Conservation (phyloP, 306 rosid species). For the Pyrus pyrifolia region DNA sequence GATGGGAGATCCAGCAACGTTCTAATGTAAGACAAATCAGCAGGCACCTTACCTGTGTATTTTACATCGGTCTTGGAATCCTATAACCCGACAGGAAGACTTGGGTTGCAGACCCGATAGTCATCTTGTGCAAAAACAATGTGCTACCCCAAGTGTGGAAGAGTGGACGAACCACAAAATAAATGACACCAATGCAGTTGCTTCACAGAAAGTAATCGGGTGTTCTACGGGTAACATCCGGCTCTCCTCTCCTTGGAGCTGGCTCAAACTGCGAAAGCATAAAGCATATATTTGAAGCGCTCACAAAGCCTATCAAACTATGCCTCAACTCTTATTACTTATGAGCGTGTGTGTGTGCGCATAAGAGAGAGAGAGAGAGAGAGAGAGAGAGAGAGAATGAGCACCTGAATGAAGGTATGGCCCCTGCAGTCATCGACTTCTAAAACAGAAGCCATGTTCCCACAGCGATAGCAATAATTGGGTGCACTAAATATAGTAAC, state of each 20-base stretch:
- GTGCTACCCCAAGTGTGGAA: slow-evolving; percentile 31
- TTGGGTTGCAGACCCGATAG: slow-evolving; percentile 36
- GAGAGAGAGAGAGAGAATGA: neutral
- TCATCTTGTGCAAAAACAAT: slow-evolving; percentile 30
- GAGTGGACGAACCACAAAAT: slow-evolving; percentile 17
- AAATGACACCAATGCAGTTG: slow-evolving; percentile 16
- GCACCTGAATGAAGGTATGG: slow-evolving; percentile 97
- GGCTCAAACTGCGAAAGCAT: slow-evolving; percentile 80
- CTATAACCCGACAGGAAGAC: slow-evolving; percentile 30
- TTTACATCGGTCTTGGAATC: slow-evolving; percentile 41
- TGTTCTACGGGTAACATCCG: slow-evolving; percentile 97
- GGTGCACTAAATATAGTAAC: slow-evolving; percentile 99
- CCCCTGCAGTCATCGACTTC: slow-evolving; percentile 95
- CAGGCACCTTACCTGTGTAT: slow-evolving; percentile 46
- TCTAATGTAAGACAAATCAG: slow-evolving; percentile 39
- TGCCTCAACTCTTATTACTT: neutral
- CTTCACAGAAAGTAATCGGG: slow-evolving; percentile 91
- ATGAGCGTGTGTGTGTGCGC: neutral
- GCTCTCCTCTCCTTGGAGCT: slow-evolving; percentile 99
- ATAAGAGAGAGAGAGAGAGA: neutral
- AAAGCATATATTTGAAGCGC: slow-evolving; percentile 15
- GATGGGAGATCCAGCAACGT: slow-evolving; percentile 42
- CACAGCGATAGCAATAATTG: slow-evolving; percentile 97
- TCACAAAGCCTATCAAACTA: neutral
- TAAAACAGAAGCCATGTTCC: slow-evolving; percentile 99